A percentile compares a stretch with the other conserved stretches of the same genome.
Evolutionary conservation across 352 stramenopile genomes (phyloP).

Genomic region (Pythium pectinolyticum): DNA sequence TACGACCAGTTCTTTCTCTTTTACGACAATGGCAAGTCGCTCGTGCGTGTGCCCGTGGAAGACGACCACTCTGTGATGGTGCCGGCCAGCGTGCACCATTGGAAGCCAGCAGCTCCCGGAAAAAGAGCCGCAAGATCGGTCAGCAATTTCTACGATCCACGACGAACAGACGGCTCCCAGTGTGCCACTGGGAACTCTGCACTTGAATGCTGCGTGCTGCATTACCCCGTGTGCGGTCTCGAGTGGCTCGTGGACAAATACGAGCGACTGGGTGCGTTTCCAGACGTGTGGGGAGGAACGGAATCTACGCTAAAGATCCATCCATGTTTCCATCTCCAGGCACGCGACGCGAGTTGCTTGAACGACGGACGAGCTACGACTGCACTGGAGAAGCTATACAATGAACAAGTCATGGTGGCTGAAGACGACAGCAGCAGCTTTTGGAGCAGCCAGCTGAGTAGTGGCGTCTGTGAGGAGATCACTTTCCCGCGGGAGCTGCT

Average conservation of each 20-base stretch:
- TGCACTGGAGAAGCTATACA: constrained; percentile 23
- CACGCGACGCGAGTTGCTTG: constrained; percentile 24
- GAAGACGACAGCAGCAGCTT: constrained; percentile 3
- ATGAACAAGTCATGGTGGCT: constrained; percentile 31
- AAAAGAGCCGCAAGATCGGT: neutral
- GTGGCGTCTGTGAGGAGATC: constrained; percentile 39
- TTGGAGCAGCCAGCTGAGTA: constrained; percentile 28
- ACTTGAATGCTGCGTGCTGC: constrained; percentile 26
- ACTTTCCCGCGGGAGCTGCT: constrained; percentile 29
- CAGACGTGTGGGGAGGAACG: constrained; percentile 32
- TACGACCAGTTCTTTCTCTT: constrained; percentile 43
- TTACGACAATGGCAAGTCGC: constrained; percentile 50
- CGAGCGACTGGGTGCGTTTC: constrained; percentile 31
- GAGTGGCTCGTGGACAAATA: constrained; percentile 50
- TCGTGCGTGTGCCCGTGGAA: constrained; percentile 29
- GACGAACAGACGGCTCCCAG: constrained; percentile 8
- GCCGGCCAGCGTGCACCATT: constrained; percentile 42
- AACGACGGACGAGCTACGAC: neutral
- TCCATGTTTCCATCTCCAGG: constrained; percentile 45
- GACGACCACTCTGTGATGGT: neutral
- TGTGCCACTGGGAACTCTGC: constrained; percentile 14
- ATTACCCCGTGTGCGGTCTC: constrained; percentile 41
- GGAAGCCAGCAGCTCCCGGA: constrained; percentile 7
- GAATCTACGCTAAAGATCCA: constrained; percentile 23
- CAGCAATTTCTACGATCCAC: constrained; percentile 37